Base-by-base conservation (phyloP, 768 basidiomycete genomes). In the Rhodotorula paludigena region DNA sequence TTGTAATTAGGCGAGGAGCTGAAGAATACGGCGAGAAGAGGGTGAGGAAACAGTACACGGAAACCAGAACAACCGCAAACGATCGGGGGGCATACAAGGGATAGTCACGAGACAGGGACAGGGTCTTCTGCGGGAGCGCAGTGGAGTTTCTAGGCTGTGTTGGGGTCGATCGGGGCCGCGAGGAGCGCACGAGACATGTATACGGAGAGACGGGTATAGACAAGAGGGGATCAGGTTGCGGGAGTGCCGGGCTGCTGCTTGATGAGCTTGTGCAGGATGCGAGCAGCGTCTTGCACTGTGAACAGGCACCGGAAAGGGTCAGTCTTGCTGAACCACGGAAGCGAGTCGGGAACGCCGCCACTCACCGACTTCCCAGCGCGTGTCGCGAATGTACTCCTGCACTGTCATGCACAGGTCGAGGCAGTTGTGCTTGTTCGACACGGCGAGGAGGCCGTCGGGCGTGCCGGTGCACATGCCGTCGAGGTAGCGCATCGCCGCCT, bases 391-490 rank as follows among this genome's bases (percentile, higher is more conserved):
- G 62, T 68, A 68, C n/a, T 68, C 67, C 30, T 63, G 62, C 1
- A 68, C 67, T 2, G 58, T 68, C 15, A 56, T 47, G 52, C 57
- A 59, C 25, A 68, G 58, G 30, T 68, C 67, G 62, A 68, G 67
- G 57, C 67, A 65, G 60, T 64, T 65, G 45, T 65, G 63, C 56
- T 71, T 71, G 57, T 48, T 48, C 41, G 52, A 32, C 6, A 71
- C 69, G 23, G 65, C 65, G 36, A 71, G 69, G 23, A 71, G 57
- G 18, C 65, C 71, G 18, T 72, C 71, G 49, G 71, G 71, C n/a
- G 66, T 61, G 21, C 51, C 56, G 23, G 71, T 72, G 35, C 71
- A 72, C 71, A 72, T 68, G 59, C 64, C 51, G 25, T 72, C 66
- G 53, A 72, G 63, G 33, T 72, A 72, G 10, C 49, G 60, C 66